Evolutionary conservation across 2,329 filamentous ascomycete species (phyloP).

Genomic region (Scopulariopsis brevicaulis): DNA sequence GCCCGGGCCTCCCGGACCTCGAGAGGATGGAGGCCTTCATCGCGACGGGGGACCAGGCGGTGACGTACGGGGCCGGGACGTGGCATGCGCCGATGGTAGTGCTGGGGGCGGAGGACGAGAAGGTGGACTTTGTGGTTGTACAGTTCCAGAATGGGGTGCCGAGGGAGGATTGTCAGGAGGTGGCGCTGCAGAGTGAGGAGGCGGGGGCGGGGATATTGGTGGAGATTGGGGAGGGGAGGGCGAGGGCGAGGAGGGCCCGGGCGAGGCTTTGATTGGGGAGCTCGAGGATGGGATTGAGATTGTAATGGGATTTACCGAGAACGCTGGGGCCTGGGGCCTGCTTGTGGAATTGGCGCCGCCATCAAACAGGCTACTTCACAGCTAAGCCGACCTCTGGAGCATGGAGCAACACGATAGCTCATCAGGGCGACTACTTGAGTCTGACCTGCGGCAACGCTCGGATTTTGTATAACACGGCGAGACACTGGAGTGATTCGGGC

Average conservation of each 20-base stretch:
- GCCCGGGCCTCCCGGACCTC: constrained; percentile 62
- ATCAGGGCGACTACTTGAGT: no score
- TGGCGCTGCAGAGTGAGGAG: constrained; percentile 25
- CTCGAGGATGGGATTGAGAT: background rate
- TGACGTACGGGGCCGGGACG: constrained; percentile 84
- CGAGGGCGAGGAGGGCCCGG: background rate
- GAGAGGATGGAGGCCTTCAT: constrained; percentile 63
- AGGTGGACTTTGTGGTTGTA: constrained; percentile 78
- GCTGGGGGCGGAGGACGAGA: constrained; percentile 44
- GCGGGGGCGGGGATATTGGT: constrained; percentile 15
- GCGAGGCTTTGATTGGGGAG: background rate
- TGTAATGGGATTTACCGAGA: background rate
- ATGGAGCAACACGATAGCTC: no score
- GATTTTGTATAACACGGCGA: no score
- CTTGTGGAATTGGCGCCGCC: background rate
- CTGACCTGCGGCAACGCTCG: no score
- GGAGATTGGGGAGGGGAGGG: background rate
- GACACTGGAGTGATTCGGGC: no score
- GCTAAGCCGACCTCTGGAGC: no score
- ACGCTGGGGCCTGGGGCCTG: background rate
- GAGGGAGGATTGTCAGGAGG: constrained; percentile 82
- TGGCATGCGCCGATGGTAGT: constrained; percentile 98
- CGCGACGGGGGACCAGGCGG: constrained; percentile 65
- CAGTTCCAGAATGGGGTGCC: constrained; percentile 80
- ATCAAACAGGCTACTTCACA: no score